phyloP scores from a whole-genome alignment of 2,329 filamentous ascomycete species.

The Trichoderma koningii region DNA sequence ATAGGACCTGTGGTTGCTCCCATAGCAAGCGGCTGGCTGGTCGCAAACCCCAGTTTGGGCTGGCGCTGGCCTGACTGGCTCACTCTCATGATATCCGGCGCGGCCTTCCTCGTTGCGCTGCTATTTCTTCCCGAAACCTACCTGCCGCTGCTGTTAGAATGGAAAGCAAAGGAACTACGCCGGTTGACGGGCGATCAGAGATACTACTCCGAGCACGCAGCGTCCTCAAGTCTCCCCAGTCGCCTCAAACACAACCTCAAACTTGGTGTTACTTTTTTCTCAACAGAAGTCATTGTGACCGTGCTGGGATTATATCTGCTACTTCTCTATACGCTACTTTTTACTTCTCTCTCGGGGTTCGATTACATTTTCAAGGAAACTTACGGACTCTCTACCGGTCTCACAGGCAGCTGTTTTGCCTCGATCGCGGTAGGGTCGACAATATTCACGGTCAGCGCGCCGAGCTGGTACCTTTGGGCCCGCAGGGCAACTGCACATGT shows the following conservation, averaged over 20 bases:
- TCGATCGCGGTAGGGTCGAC: conserved; percentile 45
- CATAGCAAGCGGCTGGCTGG: conserved; percentile 7
- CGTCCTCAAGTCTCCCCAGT: background rate
- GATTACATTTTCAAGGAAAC: conserved; percentile 54
- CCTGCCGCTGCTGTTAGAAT: background rate
- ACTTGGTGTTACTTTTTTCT: conserved; percentile 1
- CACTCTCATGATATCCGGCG: conserved; percentile 9
- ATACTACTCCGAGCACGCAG: background rate
- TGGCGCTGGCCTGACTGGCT: conserved; percentile 12
- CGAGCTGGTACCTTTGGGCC: conserved; percentile 48
- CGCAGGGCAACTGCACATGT: conserved; percentile 47
- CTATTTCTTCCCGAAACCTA: background rate
- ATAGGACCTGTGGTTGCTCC: background rate
- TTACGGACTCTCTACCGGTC: conserved; percentile 48
- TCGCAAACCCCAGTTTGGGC: background rate
- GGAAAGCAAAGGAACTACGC: background rate
- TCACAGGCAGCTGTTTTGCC: conserved; percentile 51
- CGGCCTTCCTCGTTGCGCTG: background rate
- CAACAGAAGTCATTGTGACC: conserved; percentile 43
- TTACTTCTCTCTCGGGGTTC: conserved; percentile 53
- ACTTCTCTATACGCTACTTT: conserved; percentile 49
- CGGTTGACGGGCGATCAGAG: background rate
- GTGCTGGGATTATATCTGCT: conserved; percentile 50
- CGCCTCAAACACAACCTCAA: background rate
- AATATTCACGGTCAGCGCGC: conserved; percentile 46